Base-by-base conservation (phyloP, 192 early-diverging fungal species). In the Coemansia sp. region DNA sequence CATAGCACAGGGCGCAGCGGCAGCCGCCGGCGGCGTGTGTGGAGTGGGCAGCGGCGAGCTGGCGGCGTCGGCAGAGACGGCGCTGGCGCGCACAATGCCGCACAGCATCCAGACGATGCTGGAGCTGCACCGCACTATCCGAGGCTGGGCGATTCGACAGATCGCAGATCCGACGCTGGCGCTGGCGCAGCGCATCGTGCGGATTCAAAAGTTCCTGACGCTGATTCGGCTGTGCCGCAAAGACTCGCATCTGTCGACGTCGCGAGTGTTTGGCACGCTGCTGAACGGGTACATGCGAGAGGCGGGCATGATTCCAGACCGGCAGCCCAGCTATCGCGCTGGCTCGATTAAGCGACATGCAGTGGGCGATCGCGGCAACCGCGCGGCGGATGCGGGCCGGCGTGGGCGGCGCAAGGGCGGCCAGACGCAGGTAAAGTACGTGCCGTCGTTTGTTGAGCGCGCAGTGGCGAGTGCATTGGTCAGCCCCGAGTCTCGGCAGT, bases 381-480 rank as follows among this genome's bases (percentile, higher is more conserved):
- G 70, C 3, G 55, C 58, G n/a, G 61, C 64, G 2, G 71, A 67
- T 32, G 67, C 69, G 56, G 72, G 72, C 10, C 68, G 69, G 19
- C 77, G 77, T 17, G 77, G 72, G 19, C 58, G 62, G 54, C 73
- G 69, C 58, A 71, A 59, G 5, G 69, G 52, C 0, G 69, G 52
- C 6, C 65, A 70, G 43, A 17, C 69, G 5, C 73, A 81, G 52
- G 67, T 69, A 27, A 76, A 72, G 63, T 81, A 81, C 32, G 85
- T 90, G 32, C 90, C 88, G 2, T 86, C 85, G 0, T 89, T 90
- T 83, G 83, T 92, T 5, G 90, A 92, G 65, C 73, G 82, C 19
- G 86, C 88, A 1, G 72, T 92, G 3, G 82, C 86, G 7, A 87
- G 86, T 49, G 88, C 87, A 0, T 65, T 92, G 23, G 83, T 90